Evolutionary conservation across 257 asterid genomes (phyloP).

Genomic region (Solanum clarkiae): DNA sequence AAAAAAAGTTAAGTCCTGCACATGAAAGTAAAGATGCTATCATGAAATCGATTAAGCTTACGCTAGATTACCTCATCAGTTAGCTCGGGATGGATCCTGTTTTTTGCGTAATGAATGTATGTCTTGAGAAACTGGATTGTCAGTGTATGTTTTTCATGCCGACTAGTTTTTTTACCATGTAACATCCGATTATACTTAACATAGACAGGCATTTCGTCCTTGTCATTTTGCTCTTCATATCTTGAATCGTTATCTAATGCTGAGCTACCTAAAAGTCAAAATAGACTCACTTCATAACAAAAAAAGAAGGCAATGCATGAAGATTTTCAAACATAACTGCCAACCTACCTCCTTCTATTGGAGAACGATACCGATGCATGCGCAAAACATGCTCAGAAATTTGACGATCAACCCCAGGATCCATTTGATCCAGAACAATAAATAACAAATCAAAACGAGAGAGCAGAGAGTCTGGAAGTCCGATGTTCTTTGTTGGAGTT

Average conservation of each 20-base stretch:
- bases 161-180: slow-evolving; percentile 55
- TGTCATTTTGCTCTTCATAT: slow-evolving; percentile 56
- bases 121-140: slow-evolving; percentile 84
- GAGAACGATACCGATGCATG: slow-evolving; percentile 76
- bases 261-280: slow-evolving; percentile 28
- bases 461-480: slow-evolving; percentile 96
- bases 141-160: slow-evolving; percentile 61
- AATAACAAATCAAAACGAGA: slow-evolving; percentile 95
- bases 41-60: background rate
- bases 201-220: slow-evolving; percentile 56
- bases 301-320: background rate
- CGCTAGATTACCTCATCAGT: slow-evolving; percentile 70
- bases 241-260: slow-evolving; percentile 34
- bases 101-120: slow-evolving; percentile 79
- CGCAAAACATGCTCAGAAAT: slow-evolving; percentile 88
- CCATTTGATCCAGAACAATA: slow-evolving; percentile 99
- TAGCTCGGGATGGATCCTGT: slow-evolving; percentile 86
- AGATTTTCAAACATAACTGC: background rate
- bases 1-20: background rate
- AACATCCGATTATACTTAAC: slow-evolving; percentile 78
- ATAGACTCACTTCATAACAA: background rate
- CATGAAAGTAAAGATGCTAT: background rate
- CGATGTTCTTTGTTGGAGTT: slow-evolving; percentile 92
- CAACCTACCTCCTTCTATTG: slow-evolving; percentile 56
- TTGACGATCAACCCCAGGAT: slow-evolving; percentile 77